Conservation (phyloP, 176 grass and related monocot species). For the Lolium rigidum region DNA sequence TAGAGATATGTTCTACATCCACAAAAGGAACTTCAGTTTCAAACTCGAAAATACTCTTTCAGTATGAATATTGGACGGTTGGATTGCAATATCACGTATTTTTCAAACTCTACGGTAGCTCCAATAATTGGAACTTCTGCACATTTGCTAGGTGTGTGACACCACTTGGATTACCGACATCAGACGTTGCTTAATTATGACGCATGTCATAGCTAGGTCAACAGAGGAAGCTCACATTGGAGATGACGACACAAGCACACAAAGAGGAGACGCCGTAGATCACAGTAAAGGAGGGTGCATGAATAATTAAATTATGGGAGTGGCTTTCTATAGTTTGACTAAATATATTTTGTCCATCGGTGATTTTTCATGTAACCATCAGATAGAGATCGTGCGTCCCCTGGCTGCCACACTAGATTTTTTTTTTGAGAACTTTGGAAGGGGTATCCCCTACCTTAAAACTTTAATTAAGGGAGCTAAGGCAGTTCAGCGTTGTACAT, state of each 20-base stretch:
- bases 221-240: conserved; percentile 5
- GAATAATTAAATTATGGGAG: neutral
- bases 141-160: neutral
- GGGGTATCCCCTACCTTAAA: no score
- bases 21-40: neutral
- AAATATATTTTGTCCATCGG: no score
- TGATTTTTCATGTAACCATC: no score
- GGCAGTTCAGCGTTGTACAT: no score
- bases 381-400: no score
- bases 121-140: neutral
- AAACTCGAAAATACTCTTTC: neutral
- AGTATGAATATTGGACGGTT: neutral
- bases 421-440: no score
- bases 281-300: neutral
- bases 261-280: neutral
- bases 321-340: neutral
- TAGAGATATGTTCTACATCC: neutral
- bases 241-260: neutral
- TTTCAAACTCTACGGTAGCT: neutral
- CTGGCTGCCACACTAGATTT: no score
- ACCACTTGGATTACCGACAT: neutral
- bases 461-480: no score
- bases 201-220: neutral
- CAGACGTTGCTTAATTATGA: neutral
- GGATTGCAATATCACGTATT: neutral